Base-by-base conservation (phyloP, 805 yeast species). In the Nakazawaea laoshanensis region DNA sequence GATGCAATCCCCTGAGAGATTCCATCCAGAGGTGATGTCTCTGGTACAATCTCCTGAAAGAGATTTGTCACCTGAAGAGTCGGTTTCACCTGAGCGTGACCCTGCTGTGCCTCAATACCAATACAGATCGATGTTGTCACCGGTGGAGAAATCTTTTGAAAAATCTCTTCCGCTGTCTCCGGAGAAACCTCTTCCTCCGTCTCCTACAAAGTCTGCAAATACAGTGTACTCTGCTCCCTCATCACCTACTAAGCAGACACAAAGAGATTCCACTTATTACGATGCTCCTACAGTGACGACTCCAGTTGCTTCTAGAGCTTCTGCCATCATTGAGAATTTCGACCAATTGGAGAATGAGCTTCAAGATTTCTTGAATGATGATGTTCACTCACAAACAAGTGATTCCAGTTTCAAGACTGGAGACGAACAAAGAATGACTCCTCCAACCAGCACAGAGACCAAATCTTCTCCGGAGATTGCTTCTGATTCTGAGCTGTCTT, bases 311-410 rank as follows among this genome's bases (percentile, higher is more conserved):
- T 27, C 39, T 17, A 21, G 39, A 19, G 27, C 39, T 3, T 36
- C 39, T 4, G 32, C 34, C 6, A 31, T 36, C 5, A 23, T 28
- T 10, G 39, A 36, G 16, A 28, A 28, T 23, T 36, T 36, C 21
- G 30, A 31, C 14, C n/a, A 13, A 13, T 24, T 36, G 27, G 39
- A 36, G 24, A 36, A 36, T 19, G 39, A 36, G 24, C 24, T 36
- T 16, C 39, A 30, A 20, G 32, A 36, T 4, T 36, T 36, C 17
- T 31, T 36, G 16, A 30, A 29, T 17, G 34, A 26, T 8, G 38
- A 29, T 26, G 13, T 18, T 5, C 11, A 18, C 8, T 19, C 21
- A 9, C 26, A 8, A 19, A 23, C 22, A 7, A 23, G 19, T 12
- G 19, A 5, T 5, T 24, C 30, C 11, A 33, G 36, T 28, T 33